A percentile compares a stretch with the other conserved stretches of the same genome.
Conservation (phyloP, 1,284 basidiomycete species). For the Apiotrichum sp. region DNA sequence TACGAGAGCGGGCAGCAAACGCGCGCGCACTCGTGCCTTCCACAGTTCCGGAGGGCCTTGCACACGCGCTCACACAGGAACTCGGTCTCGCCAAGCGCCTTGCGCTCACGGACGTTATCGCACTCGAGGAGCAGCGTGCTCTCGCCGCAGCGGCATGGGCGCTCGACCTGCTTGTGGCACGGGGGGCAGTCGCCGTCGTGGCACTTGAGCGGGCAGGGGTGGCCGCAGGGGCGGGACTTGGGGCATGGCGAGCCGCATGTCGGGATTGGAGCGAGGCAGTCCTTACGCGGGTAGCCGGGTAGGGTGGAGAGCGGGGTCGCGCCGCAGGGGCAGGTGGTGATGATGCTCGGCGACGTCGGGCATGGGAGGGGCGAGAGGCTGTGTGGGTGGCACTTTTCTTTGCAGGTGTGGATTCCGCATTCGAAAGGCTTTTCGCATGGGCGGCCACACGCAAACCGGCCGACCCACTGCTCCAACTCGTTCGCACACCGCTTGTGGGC, state of each 20-base stretch:
- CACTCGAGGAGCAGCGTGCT: slow-evolving; percentile 55
- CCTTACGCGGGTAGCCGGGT: slow-evolving; percentile 50
- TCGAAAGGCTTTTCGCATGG: slow-evolving; percentile 64
- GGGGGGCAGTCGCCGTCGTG: slow-evolving; percentile 60
- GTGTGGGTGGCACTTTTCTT: slow-evolving; percentile 64
- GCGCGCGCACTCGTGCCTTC: slow-evolving; percentile 72
- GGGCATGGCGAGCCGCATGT: slow-evolving; percentile 66
- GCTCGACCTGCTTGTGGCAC: slow-evolving; percentile 60
- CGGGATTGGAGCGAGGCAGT: slow-evolving; percentile 69
- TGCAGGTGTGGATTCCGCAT: slow-evolving; percentile 68
- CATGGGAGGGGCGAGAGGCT: slow-evolving; percentile 57
- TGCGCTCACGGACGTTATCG: slow-evolving; percentile 42
- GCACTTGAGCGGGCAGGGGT: slow-evolving; percentile 59
- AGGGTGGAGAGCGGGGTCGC: slow-evolving; percentile 53
- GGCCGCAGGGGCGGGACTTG: slow-evolving; percentile 61
- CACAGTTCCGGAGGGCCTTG: slow-evolving; percentile 63
- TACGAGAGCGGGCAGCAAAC: slow-evolving; percentile 79
- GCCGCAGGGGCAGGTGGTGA: slow-evolving; percentile 76
- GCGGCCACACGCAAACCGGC: slow-evolving; percentile 61
- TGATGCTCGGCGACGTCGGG: slow-evolving; percentile 61
- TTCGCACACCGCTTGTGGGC: slow-evolving; percentile 33
- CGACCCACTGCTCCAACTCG: slow-evolving; percentile 55
- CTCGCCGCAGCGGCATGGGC: slow-evolving; percentile 73
- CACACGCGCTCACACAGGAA: slow-evolving; percentile 74
- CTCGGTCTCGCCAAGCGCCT: slow-evolving; percentile 49